Conservation (phyloP, 108 stramenopile genomes). For the Nannochloropsis granulata region DNA sequence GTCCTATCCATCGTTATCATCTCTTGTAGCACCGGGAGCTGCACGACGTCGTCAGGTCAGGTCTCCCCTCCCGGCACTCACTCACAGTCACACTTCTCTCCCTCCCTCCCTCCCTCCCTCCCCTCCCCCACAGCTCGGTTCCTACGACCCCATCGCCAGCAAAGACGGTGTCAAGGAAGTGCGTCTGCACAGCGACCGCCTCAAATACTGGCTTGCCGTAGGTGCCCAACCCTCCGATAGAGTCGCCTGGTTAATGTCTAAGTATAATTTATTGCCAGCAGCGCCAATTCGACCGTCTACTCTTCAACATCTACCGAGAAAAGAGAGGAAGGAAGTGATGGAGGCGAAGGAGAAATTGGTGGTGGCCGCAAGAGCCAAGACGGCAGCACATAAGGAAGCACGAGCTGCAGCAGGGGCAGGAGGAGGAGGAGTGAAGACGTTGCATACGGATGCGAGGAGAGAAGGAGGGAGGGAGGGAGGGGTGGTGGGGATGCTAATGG, state of each 20-base stretch:
- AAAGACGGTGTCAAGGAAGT: conserved; percentile 85
- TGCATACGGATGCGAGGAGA: background rate
- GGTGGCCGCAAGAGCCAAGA: background rate
- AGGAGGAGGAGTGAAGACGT: too few relatives aligned
- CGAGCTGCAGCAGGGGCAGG: too few relatives aligned
- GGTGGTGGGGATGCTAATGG: background rate
- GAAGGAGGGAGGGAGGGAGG: background rate
- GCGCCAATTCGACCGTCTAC: conserved; percentile 2
- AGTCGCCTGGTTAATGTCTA: conserved; percentile 86
- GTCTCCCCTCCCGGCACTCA: too few relatives aligned
- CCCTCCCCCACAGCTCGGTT: conserved; percentile 54
- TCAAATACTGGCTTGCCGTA: conserved; percentile 81
- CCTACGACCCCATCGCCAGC: conserved; percentile 90
- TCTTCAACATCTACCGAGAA: conserved; percentile 8
- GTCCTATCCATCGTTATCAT: too few relatives aligned
- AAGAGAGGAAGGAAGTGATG: conserved; percentile 12
- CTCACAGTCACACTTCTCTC: background rate
- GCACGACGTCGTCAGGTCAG: too few relatives aligned
- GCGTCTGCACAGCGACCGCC: conserved; percentile 72
- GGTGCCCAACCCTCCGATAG: conserved; percentile 89
- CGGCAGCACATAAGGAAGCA: too few relatives aligned
- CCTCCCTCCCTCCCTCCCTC: background rate
- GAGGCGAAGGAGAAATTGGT: background rate
- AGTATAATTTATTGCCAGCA: conserved; percentile 30
- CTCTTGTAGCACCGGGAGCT: too few relatives aligned